Conservation (phyloP, 805 yeast genomes). For the Candida silvicultrix region DNA sequence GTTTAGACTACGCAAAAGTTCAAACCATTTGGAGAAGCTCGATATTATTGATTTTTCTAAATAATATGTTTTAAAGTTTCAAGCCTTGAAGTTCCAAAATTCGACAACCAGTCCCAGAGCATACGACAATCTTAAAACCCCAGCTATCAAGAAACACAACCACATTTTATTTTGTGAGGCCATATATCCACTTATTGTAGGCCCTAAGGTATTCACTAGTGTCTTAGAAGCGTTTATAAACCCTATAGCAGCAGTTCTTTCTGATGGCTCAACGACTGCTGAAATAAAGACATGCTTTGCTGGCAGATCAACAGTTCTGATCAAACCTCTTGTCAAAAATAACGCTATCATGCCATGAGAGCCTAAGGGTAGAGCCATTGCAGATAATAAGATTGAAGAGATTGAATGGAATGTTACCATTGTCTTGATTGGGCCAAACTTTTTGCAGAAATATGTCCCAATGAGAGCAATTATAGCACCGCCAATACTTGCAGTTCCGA, state of each 20-base stretch:
- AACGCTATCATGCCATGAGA: constrained; percentile 27
- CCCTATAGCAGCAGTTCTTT: constrained; percentile 37
- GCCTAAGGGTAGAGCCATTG: constrained; percentile 33
- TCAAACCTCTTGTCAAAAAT: constrained; percentile 26
- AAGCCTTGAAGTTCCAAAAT: constrained; percentile 18
- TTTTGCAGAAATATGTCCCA: constrained; percentile 36
- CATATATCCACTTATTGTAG: constrained; percentile 33
- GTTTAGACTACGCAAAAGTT: too few relatives aligned
- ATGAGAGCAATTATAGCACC: constrained; percentile 34
- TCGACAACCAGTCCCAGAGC: constrained; percentile 32
- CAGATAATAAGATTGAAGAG: constrained; percentile 31
- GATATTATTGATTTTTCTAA: too few relatives aligned
- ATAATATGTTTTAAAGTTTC: too few relatives aligned
- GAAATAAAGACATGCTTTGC: constrained; percentile 43
- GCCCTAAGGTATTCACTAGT: constrained; percentile 35
- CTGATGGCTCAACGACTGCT: constrained; percentile 31
- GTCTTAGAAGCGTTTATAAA: constrained; percentile 40
- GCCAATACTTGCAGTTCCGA: constrained; percentile 32
- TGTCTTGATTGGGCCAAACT: constrained; percentile 37
- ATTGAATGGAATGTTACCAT: constrained; percentile 40
- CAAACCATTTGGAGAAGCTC: too few relatives aligned
- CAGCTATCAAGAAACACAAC: constrained; percentile 36
- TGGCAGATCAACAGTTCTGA: constrained; percentile 42
- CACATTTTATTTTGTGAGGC: constrained; percentile 32
- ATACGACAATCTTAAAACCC: constrained; percentile 31